These are phyloP conservation scores for Backusella tarrabulga DNA, from an alignment of 192 early-diverging fungal genomes.

Conservation along the genomic window DNA sequence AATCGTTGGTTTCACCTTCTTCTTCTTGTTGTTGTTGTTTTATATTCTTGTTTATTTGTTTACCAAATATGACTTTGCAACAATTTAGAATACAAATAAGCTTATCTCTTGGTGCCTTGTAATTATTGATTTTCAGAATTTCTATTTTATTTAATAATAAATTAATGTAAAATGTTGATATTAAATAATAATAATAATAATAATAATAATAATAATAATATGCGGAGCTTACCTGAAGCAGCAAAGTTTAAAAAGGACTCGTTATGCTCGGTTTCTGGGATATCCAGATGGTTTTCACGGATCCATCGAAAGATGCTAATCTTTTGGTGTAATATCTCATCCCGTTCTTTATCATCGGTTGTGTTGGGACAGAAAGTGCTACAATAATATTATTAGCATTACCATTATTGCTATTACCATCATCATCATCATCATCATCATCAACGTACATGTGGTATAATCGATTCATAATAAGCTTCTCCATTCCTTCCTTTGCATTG, in stretches of 20 bases:
- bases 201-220: too few relatives aligned
- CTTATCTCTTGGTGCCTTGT: constrained; percentile 83
- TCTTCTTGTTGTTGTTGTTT: not conserved
- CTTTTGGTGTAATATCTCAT: constrained; percentile 74
- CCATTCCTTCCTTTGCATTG: constrained; percentile 80
- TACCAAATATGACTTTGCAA: constrained; percentile 81
- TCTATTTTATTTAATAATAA: constrained; percentile 39
- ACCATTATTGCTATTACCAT: too few relatives aligned
- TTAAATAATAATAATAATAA: too few relatives aligned
- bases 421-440: not conserved
- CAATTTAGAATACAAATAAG: constrained; percentile 84
- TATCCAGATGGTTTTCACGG: constrained; percentile 69
- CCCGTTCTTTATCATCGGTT: constrained; percentile 76
- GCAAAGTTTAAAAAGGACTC: constrained; percentile 68
- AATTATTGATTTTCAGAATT: constrained; percentile 78
- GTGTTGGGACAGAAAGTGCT: constrained; percentile 72
- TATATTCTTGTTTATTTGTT: not conserved
- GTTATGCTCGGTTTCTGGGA: constrained; percentile 59
- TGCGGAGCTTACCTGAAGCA: constrained; percentile 18
- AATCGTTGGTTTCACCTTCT: not conserved
- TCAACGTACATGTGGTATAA: constrained; percentile 55
- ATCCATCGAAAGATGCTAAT: constrained; percentile 79
- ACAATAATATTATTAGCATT: not conserved
- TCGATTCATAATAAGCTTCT: constrained; percentile 84
- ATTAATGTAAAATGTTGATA: not conserved